These are phyloP conservation scores for Chernovozyma sophiae-reginae DNA, from an alignment of 1,139 yeast genomes.

Conservation along the genomic window DNA sequence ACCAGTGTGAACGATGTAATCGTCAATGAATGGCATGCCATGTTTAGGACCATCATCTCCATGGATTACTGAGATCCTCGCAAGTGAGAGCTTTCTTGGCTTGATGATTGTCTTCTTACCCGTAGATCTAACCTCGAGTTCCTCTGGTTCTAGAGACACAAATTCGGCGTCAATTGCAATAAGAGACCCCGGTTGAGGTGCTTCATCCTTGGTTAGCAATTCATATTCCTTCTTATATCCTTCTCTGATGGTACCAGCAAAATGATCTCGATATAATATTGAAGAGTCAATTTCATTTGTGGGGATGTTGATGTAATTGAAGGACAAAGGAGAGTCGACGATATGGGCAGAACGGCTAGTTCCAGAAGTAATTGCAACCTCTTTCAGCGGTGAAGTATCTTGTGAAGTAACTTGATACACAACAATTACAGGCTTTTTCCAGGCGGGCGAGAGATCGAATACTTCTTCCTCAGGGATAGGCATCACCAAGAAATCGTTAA, in stretches of 20 bases:
- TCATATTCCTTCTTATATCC: slow-evolving; percentile 59
- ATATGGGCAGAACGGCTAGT: not conserved
- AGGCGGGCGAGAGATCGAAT: slow-evolving; percentile 60
- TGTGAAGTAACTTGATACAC: slow-evolving; percentile 46
- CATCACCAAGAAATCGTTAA: slow-evolving; percentile 90
- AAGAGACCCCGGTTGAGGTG: slow-evolving; percentile 69
- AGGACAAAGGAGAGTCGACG: slow-evolving; percentile 11
- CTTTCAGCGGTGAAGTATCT: not conserved
- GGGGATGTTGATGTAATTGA: slow-evolving; percentile 12
- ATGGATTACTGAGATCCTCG: slow-evolving; percentile 83
- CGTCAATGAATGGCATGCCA: slow-evolving; percentile 88
- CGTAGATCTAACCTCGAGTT: slow-evolving; percentile 64
- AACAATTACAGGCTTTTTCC: slow-evolving; percentile 82
- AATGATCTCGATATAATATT: slow-evolving; percentile 70
- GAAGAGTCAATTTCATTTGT: slow-evolving; percentile 41
- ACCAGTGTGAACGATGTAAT: slow-evolving; percentile 73
- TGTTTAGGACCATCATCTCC: slow-evolving; percentile 63
- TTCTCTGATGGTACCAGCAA: slow-evolving; percentile 66
- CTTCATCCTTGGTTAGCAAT: slow-evolving; percentile 60
- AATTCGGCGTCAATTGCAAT: slow-evolving; percentile 98
- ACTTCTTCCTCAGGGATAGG: slow-evolving; percentile 72
- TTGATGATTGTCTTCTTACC: slow-evolving; percentile 67
- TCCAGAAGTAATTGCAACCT: not conserved
- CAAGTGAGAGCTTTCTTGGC: slow-evolving; percentile 76
- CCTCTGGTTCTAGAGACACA: slow-evolving; percentile 77